Evolutionary conservation across 176 grass and related monocot genomes (phyloP).

Genomic region (Pontederia crassipes): DNA sequence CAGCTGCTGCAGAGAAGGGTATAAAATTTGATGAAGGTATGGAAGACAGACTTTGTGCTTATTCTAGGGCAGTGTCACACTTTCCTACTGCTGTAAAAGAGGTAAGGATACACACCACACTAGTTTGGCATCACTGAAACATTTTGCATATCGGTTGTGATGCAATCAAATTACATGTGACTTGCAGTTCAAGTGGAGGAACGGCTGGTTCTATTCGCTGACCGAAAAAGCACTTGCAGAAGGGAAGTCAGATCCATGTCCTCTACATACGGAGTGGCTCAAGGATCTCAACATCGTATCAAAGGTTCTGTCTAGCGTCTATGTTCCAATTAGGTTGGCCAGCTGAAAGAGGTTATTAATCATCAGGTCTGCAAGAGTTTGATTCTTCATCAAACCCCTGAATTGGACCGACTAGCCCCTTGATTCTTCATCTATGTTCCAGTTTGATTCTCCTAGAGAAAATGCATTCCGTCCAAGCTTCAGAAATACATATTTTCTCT

Average conservation of each 20-base stretch:
- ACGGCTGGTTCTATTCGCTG: conserved; percentile 84
- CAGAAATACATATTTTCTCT: not conserved
- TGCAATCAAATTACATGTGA: not conserved
- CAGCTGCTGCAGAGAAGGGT: conserved; percentile 44
- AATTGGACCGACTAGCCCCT: too few species aligned
- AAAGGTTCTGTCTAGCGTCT: not conserved
- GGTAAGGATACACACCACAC: conserved; percentile 17
- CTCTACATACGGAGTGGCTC: conserved; percentile 90
- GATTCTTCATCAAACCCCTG: too few species aligned
- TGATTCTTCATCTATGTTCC: too few species aligned
- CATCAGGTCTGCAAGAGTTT: too few species aligned
- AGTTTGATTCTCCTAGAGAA: not conserved
- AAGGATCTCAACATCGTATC: conserved; percentile 91
- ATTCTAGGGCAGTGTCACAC: conserved; percentile 73
- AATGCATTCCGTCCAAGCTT: not conserved
- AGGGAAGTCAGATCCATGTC: conserved; percentile 68
- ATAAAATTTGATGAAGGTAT: conserved; percentile 58
- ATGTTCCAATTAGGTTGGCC: too few species aligned
- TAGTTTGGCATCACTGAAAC: not conserved
- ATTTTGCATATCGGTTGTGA: conserved; percentile 8
- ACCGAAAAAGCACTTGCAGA: conserved; percentile 54
- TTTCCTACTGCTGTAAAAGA: conserved; percentile 96
- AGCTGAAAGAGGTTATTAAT: too few species aligned
- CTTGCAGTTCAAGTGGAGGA: conserved; percentile 93
- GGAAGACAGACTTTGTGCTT: conserved; percentile 72